Base-by-base conservation (phyloP, 1,284 basidiomycete species). In the Pterulicium gracile region DNA sequence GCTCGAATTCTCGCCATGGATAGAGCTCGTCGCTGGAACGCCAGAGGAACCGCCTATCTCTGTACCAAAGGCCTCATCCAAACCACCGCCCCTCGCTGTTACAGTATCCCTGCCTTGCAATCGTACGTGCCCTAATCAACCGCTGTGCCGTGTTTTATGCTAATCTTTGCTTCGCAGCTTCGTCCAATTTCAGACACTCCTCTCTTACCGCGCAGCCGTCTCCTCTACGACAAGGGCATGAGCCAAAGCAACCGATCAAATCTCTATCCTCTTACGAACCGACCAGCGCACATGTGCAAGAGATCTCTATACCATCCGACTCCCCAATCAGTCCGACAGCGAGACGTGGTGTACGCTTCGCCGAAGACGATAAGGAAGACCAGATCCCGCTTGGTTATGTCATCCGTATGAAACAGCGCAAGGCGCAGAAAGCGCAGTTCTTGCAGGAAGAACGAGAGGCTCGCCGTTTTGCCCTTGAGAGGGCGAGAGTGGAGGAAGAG, bases 361-460 rank as follows among this genome's bases (percentile, higher is more conserved):
- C 71, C 21, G 78, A 81, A 53, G 72, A 77, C 55, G 71, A 74
- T 51, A 81, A 77, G 53, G 79, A 82, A 22, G 82, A 85, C 53
- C 66, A 67, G 43, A 67, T 84, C 52, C 85, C 84, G 0, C 64
- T 85, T 32, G 76, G 73, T 18, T 77, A 86, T 56, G 71, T 80
- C 27, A 63, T 82, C 55, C 77, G 81, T 43, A 70, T 73, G 56
- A 79, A 76, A 64, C 79, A 81, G 65, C 76, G 76, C 54, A 75
- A 77, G 43, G 81, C 82, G 58, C 75, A 82, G 61, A 85, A 84
- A 62, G 77, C 74, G 41, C 70, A 62, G 24, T 86, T 87, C 55
- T 64, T 87, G 52, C 72, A 68, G 45, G 70, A 72, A 55, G 75
- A 86, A 56, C 70, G 71, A 48, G 68, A 74, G 48, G 68, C 67